Base-by-base conservation (phyloP, 768 basidiomycete species). In the Panus rudis region DNA sequence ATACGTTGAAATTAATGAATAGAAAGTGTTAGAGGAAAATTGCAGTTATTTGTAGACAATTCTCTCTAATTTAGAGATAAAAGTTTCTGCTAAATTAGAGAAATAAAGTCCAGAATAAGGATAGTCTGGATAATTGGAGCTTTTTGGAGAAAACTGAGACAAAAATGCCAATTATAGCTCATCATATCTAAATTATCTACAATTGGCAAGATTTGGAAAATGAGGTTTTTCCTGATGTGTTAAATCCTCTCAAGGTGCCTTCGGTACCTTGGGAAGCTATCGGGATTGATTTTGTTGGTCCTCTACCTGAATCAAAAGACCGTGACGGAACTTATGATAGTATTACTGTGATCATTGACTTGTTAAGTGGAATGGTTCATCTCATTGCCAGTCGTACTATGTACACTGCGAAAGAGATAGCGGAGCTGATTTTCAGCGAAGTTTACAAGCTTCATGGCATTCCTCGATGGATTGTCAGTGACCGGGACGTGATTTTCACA, bases 401-500 rank as follows among this genome's bases (percentile, higher is more conserved):
- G 4, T 69, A 66, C 27, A 55, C 37, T 0, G 61, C 70, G 0
- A 28, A 31, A 1, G 60, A 72, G 0, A 39, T 74, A 0, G 67
- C 69, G 0, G 58, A 69, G 26, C 11, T 69, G 0, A 50, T 70
- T 19, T 67, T 69, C 28, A 53, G 53, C 1, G 27, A 59, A 2
- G 52, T 71, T 0, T 70, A 68, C 24, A 64, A 63, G 10, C 49
- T 53, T 0, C 69, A 72, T 43, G 70, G 71, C 0, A 41, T 73
- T 1, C 71, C 68, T 0, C 42, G 49, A 2, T 20, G 42, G 0
- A 69, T 76, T 1, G 54, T 75, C 0, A 66, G 63, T 1, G 70
- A 74, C 40, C 48, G 69, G 1, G 69, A 72, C 42, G 47, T 60
- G 0, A 48, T 67, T 4, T 75, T 73, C 50, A 72, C 68, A 0